Evolutionary conservation across 805 yeast genomes (phyloP), one percentile per base, ranked within the genome.

Genomic region (Ogataea pignaliae): DNA sequence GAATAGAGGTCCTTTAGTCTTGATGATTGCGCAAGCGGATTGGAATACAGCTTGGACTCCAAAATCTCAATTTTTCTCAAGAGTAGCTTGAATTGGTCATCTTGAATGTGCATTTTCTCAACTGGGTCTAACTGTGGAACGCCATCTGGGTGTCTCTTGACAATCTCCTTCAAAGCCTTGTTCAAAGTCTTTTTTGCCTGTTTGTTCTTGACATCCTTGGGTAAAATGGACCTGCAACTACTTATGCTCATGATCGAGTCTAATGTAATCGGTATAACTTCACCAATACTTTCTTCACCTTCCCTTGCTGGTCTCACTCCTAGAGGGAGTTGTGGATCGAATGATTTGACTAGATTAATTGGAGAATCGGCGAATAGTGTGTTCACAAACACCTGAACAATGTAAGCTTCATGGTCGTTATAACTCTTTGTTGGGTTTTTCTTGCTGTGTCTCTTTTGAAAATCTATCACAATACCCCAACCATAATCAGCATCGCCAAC

Each of bases 401-500:
- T 72, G 61, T 88, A 91, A 0, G 95, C 79, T 60, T 93, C 96
- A 62, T 91, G 97, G 54, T 90, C 97, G 14, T 83, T 73, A 61
- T 69, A 88, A 2, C 68, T 70, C 43, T 77, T 80, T 10, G 75
- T 56, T 17, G 78, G 76, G 51, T 76, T 73, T 59, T 85, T 75
- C 57, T 80, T 84, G 39, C 53, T 57, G 3, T 47, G 52, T 61
- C 98, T 76, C 64, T 88, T 90, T 35, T 78, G 72, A 54, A 83
- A 86, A 38, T 81, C 79, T 10, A 86, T 80, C 11, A 90, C 93
- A 60, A 87, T 85, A 45, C 91, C 97, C 99, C 99, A 93, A n/a
- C 97, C 97, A 61, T 89, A 95, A 48, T 88, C 85, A 38, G 75
- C 65, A 7, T 68, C 70, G 14, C 75, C 76, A 40, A 90, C 72